Base-by-base conservation (phyloP, 2,329 filamentous ascomycete genomes). In the Penicillium aurantiogriseum region DNA sequence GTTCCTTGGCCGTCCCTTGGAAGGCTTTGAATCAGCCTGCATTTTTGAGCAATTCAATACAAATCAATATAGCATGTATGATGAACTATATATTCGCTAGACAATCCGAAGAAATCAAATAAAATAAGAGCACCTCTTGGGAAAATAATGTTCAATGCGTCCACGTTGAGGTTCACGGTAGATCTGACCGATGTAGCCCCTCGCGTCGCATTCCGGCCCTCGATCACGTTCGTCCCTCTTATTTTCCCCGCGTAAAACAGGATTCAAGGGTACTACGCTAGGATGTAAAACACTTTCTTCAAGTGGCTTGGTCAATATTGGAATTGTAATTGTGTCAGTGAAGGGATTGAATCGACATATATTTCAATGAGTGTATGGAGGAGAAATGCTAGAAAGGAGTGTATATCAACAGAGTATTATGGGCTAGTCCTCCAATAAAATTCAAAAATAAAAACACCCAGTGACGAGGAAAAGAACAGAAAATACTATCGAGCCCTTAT, bases 141-240 rank as follows among this genome's bases (percentile, higher is more conserved):
- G 11, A 13, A 44, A 38, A 1, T 39, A 13, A 46, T 39, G 11
- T 42, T 35, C n/a, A 21, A 11, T 9, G 31, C 15, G 19, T 47
- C 13, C 8, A 35, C 31, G 33, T 51, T 21, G 25, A 45, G 11
- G 17, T 54, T 25, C 29, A 15, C 29, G 29, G 4, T 35, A n/a
- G 45, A 43, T 29, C 21, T 10, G 36, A 15, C 31, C 29, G 1
- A 19, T 45, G 29, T 27, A 46, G 35, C 49, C 54, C 54, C 49
- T 56, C 42, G 54, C 49, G 42, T 56, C 33, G 23, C 54, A 56
- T 56, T 56, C 54, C 49, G 7, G 40, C 21, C 42, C 35, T 56
- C 21, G 15, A 47, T 36, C 29, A 56, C 35, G 21, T 47, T 42
- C n/a, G 42, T 35, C 21, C 49, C 42, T 44, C 29, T 19, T 46